Base-by-base conservation (phyloP, 176 grass and related monocot genomes). In the Echinochloa phyllopogon region DNA sequence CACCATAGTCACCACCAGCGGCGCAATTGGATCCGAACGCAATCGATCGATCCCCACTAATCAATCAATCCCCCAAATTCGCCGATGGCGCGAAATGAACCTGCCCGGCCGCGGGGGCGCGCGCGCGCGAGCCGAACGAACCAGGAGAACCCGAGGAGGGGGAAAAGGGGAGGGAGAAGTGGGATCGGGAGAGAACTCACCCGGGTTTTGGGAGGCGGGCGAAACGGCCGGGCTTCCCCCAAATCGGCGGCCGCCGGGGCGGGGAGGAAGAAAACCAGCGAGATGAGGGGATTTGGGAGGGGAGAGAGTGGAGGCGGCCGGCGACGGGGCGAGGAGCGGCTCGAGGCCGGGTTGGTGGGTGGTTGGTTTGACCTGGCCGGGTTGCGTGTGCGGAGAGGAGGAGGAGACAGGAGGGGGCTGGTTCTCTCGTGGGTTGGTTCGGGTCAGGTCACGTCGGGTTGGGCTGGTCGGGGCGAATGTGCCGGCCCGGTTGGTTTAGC, bases 221-320 rank as follows among this genome's bases (percentile, higher is more conserved):
- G 65, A 66, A 78, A 17, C 73, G 66, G 74, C 55, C 57, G 42
- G 48, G 52, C 58, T 74, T 33, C 18, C 51, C 14, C 65, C 72
- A 20, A 72, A 78, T 83, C 74, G 79, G 58, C 76, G 50, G 60
- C 69, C 33, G 85, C 68, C 42, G 70, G 38, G 20, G 23, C 51
- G 59, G 59, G 60, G 6, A 21, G 4, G 78, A 56, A 75, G 50
- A 82, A 87, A 87, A 87, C 78, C 78, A 66, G 58, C 4, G 39
- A 58, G 56, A 23, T 23, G 33, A 6, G 10, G 24, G 23, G 59
- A 14, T 29, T 15, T 23, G 59, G 59, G 59, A 23, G 9, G 24
- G 5, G 43, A 24, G 37, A 7, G 4, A 1, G 55, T 7, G 15
- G 82, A 25, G 41, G 15, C 16, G 47, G 10, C 67, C 75, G 77